phyloP scores from a whole-genome alignment of 2,329 filamentous ascomycete species.

The Didymella lethalis region DNA sequence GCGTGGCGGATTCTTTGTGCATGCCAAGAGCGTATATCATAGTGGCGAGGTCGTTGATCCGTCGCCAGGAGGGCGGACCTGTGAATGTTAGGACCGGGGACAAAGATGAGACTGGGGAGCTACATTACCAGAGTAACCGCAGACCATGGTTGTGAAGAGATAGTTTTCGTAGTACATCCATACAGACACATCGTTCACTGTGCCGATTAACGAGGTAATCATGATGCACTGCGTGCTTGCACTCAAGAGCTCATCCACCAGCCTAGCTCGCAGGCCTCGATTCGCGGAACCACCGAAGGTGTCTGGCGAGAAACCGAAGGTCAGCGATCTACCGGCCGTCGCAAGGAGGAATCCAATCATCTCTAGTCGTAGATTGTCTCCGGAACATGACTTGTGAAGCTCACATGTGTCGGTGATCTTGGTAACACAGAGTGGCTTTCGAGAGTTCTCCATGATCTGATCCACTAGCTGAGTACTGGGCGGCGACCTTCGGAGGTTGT shows the following conservation, averaged over 20 bases:
- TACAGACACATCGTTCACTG: slow-evolving; percentile 50
- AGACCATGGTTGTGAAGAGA: slow-evolving; percentile 47
- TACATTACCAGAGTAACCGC: slow-evolving; percentile 47
- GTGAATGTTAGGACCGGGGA: background rate
- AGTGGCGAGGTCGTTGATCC: slow-evolving; percentile 42
- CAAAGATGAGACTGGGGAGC: background rate
- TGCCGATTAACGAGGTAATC: slow-evolving; percentile 49
- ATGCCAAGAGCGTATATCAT: slow-evolving; percentile 45
- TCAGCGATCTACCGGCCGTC: slow-evolving; percentile 47
- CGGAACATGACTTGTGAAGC: slow-evolving; percentile 52
- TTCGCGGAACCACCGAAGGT: slow-evolving; percentile 30
- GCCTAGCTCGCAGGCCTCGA: slow-evolving; percentile 28
- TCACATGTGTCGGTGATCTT: slow-evolving; percentile 39
- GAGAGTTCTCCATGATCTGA: slow-evolving; percentile 40
- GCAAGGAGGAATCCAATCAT: slow-evolving; percentile 51
- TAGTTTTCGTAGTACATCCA: slow-evolving; percentile 51
- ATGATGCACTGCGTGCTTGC: slow-evolving; percentile 50
- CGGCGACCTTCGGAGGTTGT: slow-evolving; percentile 34
- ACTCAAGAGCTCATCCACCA: slow-evolving; percentile 44
- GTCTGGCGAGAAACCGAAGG: slow-evolving; percentile 36
- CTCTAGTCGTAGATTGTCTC: slow-evolving; percentile 50
- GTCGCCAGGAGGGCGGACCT: slow-evolving; percentile 44
- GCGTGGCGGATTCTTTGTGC: slow-evolving; percentile 40
- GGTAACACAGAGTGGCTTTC: slow-evolving; percentile 37
- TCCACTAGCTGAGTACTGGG: slow-evolving; percentile 38